Evolutionary conservation across 495 filamentous ascomycete genomes (phyloP).

Genomic region (Podospora pseudoanserina): DNA sequence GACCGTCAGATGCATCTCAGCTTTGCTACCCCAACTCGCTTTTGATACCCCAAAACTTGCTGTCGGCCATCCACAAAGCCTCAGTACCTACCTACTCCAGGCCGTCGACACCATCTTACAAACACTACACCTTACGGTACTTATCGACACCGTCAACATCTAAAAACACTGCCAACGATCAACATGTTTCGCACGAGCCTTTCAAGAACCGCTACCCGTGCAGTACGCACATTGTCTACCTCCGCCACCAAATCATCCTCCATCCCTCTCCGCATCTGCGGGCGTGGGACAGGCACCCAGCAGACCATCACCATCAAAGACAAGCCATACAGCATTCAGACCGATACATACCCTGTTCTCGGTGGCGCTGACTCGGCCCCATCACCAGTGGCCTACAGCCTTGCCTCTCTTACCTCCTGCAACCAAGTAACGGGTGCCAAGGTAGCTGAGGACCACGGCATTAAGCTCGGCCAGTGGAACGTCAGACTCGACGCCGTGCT

Average conservation of each 20-base stretch:
- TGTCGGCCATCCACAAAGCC: too few species aligned
- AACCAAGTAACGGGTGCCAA: conserved; percentile 29
- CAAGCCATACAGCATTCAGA: conserved; percentile 24
- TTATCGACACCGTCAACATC: too few species aligned
- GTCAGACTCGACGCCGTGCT: conserved; percentile 23
- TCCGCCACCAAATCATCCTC: not conserved
- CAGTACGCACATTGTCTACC: not conserved
- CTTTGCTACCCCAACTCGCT: not conserved
- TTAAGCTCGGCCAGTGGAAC: conserved; percentile 23
- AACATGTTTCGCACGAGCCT: not conserved
- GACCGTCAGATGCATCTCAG: not conserved
- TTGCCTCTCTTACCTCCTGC: conserved; percentile 30
- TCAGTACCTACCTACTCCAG: too few species aligned
- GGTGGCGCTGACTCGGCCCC: conserved; percentile 27
- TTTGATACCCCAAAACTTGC: not conserved
- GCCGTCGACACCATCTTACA: too few species aligned
- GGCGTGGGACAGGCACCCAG: conserved; percentile 19
- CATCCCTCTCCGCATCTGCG: conserved; percentile 20
- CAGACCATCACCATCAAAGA: conserved; percentile 20
- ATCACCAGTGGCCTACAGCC: conserved; percentile 27
- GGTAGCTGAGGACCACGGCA: conserved; percentile 25
- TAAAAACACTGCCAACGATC: not conserved
- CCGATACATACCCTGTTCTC: conserved; percentile 27
- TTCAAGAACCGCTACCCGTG: not conserved
- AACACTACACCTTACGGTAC: too few species aligned